Evolutionary conservation across 306 rosid species (phyloP).

Genomic region (Arachis stenosperma): DNA sequence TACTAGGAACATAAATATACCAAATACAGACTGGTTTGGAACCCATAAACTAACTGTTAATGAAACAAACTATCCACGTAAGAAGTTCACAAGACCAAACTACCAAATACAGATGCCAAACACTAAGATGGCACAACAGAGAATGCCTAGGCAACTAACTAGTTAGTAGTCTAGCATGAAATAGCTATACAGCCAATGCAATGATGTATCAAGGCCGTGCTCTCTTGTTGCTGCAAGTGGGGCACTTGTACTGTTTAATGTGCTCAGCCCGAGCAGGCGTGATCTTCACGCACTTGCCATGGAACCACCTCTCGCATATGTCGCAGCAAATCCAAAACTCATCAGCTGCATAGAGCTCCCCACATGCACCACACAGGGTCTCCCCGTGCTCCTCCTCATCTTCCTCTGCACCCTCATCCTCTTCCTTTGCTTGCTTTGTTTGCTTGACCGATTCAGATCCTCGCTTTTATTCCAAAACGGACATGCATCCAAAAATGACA

Average conservation of each 20-base stretch:
- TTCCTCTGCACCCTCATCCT: slow-evolving; percentile 38
- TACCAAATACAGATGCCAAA: background rate
- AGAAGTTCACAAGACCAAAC: background rate
- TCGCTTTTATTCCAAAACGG: background rate
- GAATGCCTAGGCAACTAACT: background rate
- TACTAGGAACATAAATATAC: slow-evolving; percentile 20
- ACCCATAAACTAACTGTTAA: background rate
- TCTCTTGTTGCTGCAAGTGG: slow-evolving; percentile 71
- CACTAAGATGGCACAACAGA: background rate
- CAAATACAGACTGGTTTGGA: slow-evolving; percentile 29
- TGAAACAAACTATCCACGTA: background rate
- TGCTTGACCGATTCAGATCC: slow-evolving; percentile 24
- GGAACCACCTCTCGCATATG: slow-evolving; percentile 60
- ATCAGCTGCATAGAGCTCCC: slow-evolving; percentile 55
- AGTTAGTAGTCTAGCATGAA: background rate
- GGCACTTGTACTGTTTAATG: slow-evolving; percentile 74
- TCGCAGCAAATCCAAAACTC: slow-evolving; percentile 57
- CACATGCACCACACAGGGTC: slow-evolving; percentile 64
- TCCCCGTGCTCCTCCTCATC: slow-evolving; percentile 64
- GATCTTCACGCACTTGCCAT: slow-evolving; percentile 69
- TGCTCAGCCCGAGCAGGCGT: slow-evolving; percentile 72
- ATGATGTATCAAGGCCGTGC: slow-evolving; percentile 49
- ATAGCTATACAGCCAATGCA: background rate
- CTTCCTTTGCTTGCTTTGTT: slow-evolving; percentile 39
- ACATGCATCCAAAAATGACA: background rate